Percentiles rank a stretch among this genome's conserved stretches.
Conservation (phyloP, 208 protist genomes). For the Phytomonas francai region DNA sequence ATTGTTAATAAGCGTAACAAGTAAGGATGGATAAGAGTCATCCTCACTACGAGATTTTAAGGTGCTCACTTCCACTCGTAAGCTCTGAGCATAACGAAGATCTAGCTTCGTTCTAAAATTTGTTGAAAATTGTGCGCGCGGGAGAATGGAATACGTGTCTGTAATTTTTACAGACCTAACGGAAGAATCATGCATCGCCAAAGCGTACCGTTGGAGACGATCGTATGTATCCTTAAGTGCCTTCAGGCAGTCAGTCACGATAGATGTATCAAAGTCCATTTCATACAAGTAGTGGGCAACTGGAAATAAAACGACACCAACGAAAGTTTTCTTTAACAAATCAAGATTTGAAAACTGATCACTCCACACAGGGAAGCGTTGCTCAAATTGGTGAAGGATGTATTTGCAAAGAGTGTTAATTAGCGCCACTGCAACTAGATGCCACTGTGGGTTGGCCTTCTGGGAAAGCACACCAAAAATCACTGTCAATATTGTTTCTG, state of each 20-base stretch:
- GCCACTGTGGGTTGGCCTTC: constrained; percentile 53
- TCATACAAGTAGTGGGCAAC: constrained; percentile 69
- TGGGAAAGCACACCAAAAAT: constrained; percentile 64
- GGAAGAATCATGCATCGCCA: constrained; percentile 6
- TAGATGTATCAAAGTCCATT: constrained; percentile 42
- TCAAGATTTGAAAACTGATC: constrained; percentile 24
- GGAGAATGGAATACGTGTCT: constrained; percentile 54
- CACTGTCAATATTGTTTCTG: constrained; percentile 47
- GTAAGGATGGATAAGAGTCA: constrained; percentile 1
- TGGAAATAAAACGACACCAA: constrained; percentile 76
- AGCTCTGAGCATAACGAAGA: constrained; percentile 50
- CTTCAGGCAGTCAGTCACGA: constrained; percentile 45
- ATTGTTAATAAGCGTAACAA: constrained; percentile 1
- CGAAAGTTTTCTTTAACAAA: constrained; percentile 50
- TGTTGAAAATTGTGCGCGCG: constrained; percentile 23
- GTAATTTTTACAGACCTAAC: constrained; percentile 26
- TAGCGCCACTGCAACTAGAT: constrained; percentile 63
- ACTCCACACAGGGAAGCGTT: constrained; percentile 17
- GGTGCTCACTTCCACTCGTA: constrained; percentile 28
- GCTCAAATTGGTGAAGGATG: constrained; percentile 48
- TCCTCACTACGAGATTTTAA: not conserved
- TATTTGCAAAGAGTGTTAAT: constrained; percentile 60
- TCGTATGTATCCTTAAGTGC: constrained; percentile 55
- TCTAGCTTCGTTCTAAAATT: constrained; percentile 34
- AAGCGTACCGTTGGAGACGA: constrained; percentile 29